Evolutionary conservation across 352 stramenopile genomes (phyloP), one percentile per base, ranked within the genome.

Genomic region (Pythium aphanidermatum): DNA sequence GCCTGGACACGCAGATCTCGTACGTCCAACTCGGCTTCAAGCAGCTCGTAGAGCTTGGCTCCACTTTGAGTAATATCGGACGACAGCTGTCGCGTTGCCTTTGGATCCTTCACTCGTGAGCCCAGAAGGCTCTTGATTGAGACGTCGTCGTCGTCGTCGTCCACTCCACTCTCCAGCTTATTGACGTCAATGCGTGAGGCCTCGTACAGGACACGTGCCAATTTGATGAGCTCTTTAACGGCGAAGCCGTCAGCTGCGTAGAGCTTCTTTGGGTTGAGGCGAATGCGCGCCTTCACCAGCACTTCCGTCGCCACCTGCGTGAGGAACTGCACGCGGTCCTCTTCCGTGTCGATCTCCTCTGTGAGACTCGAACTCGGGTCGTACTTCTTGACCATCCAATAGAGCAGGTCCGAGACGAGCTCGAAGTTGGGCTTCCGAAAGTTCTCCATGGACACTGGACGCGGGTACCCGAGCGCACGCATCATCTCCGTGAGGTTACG

Each of bases 391-490:
- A 98, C 92, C 76, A 98, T 96, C 93, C 94, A 98, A 69, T 97
- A 98, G 20, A 98, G 70, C 53, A 97, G 62, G 62, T 97, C 90
- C 16, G 95, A 95, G 11, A 98, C 88, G 17, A 98, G 62, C 62
- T 97, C 86, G 52, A 98, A 98, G 70, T 98, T 98, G n/a, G 92
- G 93, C 49, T 69, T 84, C 31, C 92, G 84, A 52, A 98, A 98
- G 67, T 97, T 98, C 44, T 97, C 90, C 63, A 97, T 76, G 30
- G 83, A 93, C 31, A 90, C 67, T 0, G 75, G 78, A 0, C 88
- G 82, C 17, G 91, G 92, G 65, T 98, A 98, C 16, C 94, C 86
- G 24, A 98, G 71, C 13, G 86, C 80, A 10, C 87, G 79, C 92
- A 98, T 96, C 63, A 97, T 96, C 72, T 98, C 90, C 16, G 87